Evolutionary conservation across 495 filamentous ascomycete genomes (phyloP), one percentile per base, ranked within the genome.

Genomic region (Cercophora newfieldiana): DNA sequence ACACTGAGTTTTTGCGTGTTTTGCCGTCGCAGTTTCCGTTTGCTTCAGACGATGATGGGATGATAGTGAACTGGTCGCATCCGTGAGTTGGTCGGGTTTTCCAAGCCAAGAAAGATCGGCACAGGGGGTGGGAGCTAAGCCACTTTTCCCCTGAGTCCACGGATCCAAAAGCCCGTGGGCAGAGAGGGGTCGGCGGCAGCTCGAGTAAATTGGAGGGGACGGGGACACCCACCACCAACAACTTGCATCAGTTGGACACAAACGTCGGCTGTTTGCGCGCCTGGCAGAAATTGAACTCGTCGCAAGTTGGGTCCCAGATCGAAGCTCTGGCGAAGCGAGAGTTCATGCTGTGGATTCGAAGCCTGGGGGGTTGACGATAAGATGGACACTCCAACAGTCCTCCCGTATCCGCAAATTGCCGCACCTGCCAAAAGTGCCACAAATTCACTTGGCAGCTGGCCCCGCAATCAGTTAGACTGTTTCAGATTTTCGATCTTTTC

Each of bases 401-500:
- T 14, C 31, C n/a, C 57, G n/a, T 58, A 31, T 24, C 33, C 31
- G 31, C 58, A 60, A 60, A 60, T 44, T 60, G 31, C 29, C 33
- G 58, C 31, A 24, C 29, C 3, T 21, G 29, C 4, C 58, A 25
- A 24, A 60, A 30, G 6, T 31, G 30, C 6, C 37, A 22, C 18
- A 62, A 14, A 7, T 10, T 26, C 19, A 18, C 14, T 26, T n/a
- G 18, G n/a, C 25, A 28, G 48, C 44, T 50, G 19, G 18, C 61
- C 30, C 61, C 61, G 48, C 49, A 56, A 21, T 55, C 31, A 24
- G 37, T 21, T 63, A 63, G 50, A 24, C 10, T 50, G 61, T 63
- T 63, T 63, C 61, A 63, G 61, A 63, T 63, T 63, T 31, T 63
- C 49, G 50, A 31, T 55, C 37, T 63, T 63, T 63, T 56, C 49